Conservation (phyloP, 352 stramenopile genomes). For the Globisporangium polare region DNA sequence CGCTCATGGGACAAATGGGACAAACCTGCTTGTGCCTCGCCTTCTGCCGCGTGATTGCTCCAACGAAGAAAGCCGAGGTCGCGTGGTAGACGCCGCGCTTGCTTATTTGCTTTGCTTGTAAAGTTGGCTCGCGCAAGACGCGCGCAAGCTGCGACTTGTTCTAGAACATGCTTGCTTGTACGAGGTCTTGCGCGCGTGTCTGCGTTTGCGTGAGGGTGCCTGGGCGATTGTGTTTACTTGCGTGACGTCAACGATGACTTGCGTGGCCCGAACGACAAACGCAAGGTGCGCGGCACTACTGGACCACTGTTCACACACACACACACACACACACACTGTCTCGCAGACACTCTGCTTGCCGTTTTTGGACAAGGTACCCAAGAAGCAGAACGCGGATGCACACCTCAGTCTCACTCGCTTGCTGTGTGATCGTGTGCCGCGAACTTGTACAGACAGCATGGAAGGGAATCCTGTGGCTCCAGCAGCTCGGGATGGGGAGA, state of each 20-base stretch:
- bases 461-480: not conserved
- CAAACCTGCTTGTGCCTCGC: not conserved
- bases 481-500: not conserved
- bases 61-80: not conserved
- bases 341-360: not conserved
- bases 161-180: not conserved
- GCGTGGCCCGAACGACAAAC: not conserved
- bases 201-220: no score
- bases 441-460: not conserved
- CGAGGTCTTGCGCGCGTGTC: not conserved
- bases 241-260: not conserved
- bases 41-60: not conserved
- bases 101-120: not conserved
- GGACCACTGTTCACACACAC: not conserved
- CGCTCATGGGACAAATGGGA: no score
- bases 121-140: not conserved
- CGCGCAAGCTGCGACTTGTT: not conserved
- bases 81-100: not conserved
- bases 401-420: not conserved
- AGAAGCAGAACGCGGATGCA: not conserved
- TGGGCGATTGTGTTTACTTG: not conserved
- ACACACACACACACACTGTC: no score
- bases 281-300: conserved; percentile 1
- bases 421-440: not conserved
- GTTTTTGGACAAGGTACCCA: not conserved